phyloP scores from a whole-genome alignment of 495 filamentous ascomycete genomes.

The Xylaria intraflava region DNA sequence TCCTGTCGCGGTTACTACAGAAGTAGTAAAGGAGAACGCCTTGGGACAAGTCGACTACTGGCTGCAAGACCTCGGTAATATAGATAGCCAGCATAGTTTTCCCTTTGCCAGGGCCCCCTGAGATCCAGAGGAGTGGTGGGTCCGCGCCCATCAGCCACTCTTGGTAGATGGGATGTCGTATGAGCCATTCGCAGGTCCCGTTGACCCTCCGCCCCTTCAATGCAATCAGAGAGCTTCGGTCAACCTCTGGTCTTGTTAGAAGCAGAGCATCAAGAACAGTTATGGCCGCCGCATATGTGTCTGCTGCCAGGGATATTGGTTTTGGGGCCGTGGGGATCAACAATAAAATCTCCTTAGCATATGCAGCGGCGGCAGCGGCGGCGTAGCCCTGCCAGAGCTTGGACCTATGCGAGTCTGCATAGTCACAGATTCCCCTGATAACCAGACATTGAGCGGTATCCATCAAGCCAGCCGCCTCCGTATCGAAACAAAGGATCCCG shows the following conservation, averaged over 20 bases:
- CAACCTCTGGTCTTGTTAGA: slow-evolving; percentile 27
- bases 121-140: slow-evolving; percentile 38
- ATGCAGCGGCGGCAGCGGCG: slow-evolving; percentile 22
- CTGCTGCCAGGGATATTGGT: slow-evolving; percentile 15
- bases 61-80: slow-evolving; percentile 37
- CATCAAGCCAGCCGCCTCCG: slow-evolving; percentile 29
- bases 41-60: slow-evolving; percentile 1
- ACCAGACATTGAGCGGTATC: slow-evolving; percentile 20
- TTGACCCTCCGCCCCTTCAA: slow-evolving; percentile 26
- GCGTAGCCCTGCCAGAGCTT: slow-evolving; percentile 30
- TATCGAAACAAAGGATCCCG: slow-evolving; percentile 29
- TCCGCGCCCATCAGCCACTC: slow-evolving; percentile 29
- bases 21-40: slow-evolving; percentile 38
- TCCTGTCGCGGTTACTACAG: slow-evolving; percentile 37
- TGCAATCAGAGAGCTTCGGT: slow-evolving; percentile 30
- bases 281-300: slow-evolving; percentile 17
- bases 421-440: slow-evolving; percentile 32
- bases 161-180: slow-evolving; percentile 28
- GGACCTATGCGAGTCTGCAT: slow-evolving; percentile 30
- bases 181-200: slow-evolving; percentile 46
- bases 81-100: slow-evolving; percentile 46
- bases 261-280: slow-evolving; percentile 24
- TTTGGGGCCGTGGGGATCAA: slow-evolving; percentile 9
- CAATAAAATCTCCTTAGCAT: slow-evolving; percentile 3
- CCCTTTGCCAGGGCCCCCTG: slow-evolving; percentile 43